phyloP scores from a whole-genome alignment of 495 filamentous ascomycete species.

The Trichoderma gamsii region DNA sequence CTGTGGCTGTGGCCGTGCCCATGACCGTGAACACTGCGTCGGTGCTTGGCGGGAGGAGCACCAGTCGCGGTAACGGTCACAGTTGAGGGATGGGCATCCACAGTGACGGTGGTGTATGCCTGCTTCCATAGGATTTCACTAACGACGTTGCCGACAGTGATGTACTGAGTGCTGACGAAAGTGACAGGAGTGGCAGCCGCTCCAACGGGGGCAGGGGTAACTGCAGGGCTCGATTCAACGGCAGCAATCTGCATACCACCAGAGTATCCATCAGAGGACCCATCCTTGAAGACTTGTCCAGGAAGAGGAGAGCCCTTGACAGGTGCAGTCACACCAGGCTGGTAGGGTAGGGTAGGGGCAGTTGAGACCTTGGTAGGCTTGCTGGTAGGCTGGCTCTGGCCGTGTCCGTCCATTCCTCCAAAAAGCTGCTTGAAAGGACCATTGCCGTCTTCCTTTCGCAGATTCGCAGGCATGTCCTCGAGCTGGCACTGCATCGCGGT shows the following conservation, averaged over 20 bases:
- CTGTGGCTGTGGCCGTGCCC: constrained; percentile 12
- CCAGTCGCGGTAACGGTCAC: constrained; percentile 22
- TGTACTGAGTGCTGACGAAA: constrained; percentile 35
- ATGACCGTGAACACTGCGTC: not conserved
- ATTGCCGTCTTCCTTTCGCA: constrained; percentile 31
- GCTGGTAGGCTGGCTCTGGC: constrained; percentile 26
- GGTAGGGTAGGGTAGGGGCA: constrained; percentile 20
- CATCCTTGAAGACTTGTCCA: constrained; percentile 14
- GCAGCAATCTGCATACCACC: not conserved
- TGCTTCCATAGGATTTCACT: constrained; percentile 41
- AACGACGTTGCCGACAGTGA: constrained; percentile 35
- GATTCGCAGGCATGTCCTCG: constrained; percentile 22
- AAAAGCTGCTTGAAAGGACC: constrained; percentile 32
- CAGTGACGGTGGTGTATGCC: constrained; percentile 38
- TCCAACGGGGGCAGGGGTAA: constrained; percentile 23
- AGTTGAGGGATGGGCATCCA: constrained; percentile 30
- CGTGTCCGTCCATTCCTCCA: constrained; percentile 21
- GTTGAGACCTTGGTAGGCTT: constrained; percentile 31
- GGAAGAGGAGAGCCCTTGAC: not conserved
- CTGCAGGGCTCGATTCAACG: constrained; percentile 14
- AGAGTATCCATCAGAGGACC: not conserved
- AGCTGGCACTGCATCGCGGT: constrained; percentile 35
- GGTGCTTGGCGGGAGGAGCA: constrained; percentile 9
- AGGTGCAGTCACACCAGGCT: constrained; percentile 11
- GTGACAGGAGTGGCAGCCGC: constrained; percentile 16